Evolutionary conservation across 2,329 filamentous ascomycete genomes (phyloP), one percentile per base, ranked within the genome.

Genomic region (Penicillium sp.): DNA sequence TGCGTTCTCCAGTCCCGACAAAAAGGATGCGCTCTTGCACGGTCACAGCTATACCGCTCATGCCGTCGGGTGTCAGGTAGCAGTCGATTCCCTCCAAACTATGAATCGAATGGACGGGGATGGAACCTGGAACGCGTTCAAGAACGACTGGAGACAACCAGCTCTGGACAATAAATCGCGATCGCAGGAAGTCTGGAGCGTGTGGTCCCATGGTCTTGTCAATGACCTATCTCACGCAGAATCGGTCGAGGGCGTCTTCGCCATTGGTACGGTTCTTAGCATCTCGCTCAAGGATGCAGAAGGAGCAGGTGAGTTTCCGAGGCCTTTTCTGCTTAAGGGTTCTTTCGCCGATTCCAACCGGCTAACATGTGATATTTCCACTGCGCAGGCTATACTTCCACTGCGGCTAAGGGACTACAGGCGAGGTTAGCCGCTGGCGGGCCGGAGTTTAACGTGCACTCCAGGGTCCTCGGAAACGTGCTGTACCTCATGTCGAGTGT

Each of bases 1-100:
- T 1, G 86, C 87, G 0, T 96, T 96, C 71, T 79, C 86, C 13
- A 88, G 89, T 56, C 81, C 85, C 1, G 88, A 92, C 53, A 96
- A 95, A 78, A 87, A 86, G 0, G 91, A 94, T 67, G 92, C 92
- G 0, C 77, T 96, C 5, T 80, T 96, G 3, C 92, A 96, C 68
- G 92, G 92, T 0, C 92, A 96, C 73, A 94, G 91, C 74, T 96
- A 96, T 76, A 96, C 92, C 0, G 92, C 92, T 0, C 91, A 96
- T 74, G 85, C 92, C 0, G 85, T 95, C 1, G 92, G 92, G 0
- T 96, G 91, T 69, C 86, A 90, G 49, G 91, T 96, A 0, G 92
- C 90, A 0, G 81, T 90, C n/a, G 85, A 87, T 55, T 88, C 87
- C 1, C 73, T 96, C 8, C 73, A 76, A 8, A 82, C 82, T 45